Percentiles rank a stretch among this genome's conserved stretches.
Evolutionary conservation across 192 early-diverging fungal genomes (phyloP).

Genomic region (Neocallimastix lanati): DNA sequence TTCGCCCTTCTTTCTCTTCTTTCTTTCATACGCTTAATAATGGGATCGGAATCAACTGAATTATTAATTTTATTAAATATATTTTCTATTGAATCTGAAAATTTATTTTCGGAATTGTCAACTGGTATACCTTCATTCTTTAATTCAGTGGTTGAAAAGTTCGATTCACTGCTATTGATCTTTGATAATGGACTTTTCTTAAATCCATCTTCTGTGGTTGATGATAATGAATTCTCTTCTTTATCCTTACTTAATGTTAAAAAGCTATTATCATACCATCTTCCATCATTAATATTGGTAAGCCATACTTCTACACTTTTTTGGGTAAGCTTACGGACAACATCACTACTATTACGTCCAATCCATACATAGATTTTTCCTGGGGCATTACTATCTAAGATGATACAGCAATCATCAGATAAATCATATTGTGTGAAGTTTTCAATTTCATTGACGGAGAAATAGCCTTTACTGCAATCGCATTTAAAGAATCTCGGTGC

Average conservation of each 20-base stretch:
- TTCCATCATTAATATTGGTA: slow-evolving; percentile 17
- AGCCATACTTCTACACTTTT: slow-evolving; percentile 35
- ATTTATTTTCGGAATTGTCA: no score
- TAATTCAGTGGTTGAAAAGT: no score
- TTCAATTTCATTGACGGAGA: slow-evolving; percentile 16
- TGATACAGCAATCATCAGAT: slow-evolving; percentile 14
- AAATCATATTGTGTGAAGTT: slow-evolving; percentile 20
- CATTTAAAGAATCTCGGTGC: slow-evolving; percentile 20
- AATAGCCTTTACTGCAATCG: slow-evolving; percentile 18
- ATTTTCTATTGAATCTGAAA: no score
- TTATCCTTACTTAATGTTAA: neutral
- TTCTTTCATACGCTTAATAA: neutral
- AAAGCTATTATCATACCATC: neutral
- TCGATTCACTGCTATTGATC: no score
- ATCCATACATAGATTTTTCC: slow-evolving; percentile 24
- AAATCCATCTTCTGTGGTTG: neutral
- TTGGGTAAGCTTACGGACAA: slow-evolving; percentile 20
- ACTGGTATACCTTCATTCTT: no score
- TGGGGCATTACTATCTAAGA: slow-evolving; percentile 25
- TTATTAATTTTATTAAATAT: neutral
- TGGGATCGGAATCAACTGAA: neutral
- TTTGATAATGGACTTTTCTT: no score
- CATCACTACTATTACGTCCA: slow-evolving; percentile 19
- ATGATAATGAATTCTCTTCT: neutral
- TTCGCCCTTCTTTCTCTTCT: neutral